Percentiles rank a stretch among this genome's conserved stretches.
These are phyloP conservation scores for Epichloe coenophiala DNA, from an alignment of 2,329 filamentous ascomycete species.

Conservation along the genomic window DNA sequence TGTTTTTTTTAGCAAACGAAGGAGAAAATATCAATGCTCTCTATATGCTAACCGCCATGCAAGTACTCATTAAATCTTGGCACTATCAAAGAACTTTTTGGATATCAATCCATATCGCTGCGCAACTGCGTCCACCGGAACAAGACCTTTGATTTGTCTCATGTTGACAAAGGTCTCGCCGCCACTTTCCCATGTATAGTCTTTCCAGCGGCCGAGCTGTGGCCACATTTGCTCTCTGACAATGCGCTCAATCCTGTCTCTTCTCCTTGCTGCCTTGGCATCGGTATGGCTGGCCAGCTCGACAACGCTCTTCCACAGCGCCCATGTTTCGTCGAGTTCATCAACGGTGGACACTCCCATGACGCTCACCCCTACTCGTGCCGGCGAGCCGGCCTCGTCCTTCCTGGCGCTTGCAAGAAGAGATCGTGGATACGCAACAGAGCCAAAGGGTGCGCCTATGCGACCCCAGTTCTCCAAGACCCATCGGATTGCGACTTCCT, in stretches of 20 bases:
- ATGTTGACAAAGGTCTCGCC: constrained; percentile 29
- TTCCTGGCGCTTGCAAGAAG: constrained; percentile 1
- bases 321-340: constrained; percentile 51
- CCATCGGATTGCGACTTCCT: constrained; percentile 75
- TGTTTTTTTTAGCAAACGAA: background rate
- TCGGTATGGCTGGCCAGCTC: constrained; percentile 27
- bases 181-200: constrained; percentile 52
- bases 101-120: constrained; percentile 16
- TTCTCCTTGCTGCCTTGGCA: constrained; percentile 17
- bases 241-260: constrained; percentile 19
- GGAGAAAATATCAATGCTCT: background rate
- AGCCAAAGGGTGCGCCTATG: constrained; percentile 31
- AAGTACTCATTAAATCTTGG: constrained; percentile 14
- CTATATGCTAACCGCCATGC: background rate
- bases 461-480: constrained; percentile 52
- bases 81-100: constrained; percentile 9
- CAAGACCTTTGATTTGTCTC: constrained; percentile 15
- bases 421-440: constrained; percentile 9
- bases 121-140: constrained; percentile 18
- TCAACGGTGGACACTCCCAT: constrained; percentile 50
- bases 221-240: constrained; percentile 35
- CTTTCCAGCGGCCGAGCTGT: constrained; percentile 46
- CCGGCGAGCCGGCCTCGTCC: constrained; percentile 5
- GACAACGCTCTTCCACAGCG: constrained; percentile 40
- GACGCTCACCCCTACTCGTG: constrained; percentile 41